Evolutionary conservation across 768 basidiomycete genomes (phyloP).

Genomic region (Dacryopinax spathularia): DNA sequence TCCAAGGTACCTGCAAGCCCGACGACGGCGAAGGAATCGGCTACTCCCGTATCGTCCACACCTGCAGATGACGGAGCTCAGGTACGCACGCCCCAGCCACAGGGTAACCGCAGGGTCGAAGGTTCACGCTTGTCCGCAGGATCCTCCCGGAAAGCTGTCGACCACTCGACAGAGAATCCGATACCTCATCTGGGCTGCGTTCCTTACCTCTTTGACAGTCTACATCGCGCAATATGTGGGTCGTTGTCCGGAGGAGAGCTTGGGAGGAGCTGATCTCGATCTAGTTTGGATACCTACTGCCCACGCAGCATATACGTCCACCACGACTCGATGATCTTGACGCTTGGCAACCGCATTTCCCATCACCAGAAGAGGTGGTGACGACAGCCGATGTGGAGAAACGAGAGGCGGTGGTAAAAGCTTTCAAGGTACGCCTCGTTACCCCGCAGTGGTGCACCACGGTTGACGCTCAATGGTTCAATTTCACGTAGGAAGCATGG

Average conservation of each 20-base stretch:
- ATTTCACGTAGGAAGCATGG: constrained; percentile 61
- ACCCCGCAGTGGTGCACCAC: constrained; percentile 7
- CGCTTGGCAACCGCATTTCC: not conserved
- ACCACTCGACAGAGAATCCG: not conserved
- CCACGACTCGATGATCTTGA: not conserved
- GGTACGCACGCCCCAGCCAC: not conserved
- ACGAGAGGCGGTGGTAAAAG: constrained; percentile 56
- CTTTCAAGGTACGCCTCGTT: constrained; percentile 50
- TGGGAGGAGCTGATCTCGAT: not conserved
- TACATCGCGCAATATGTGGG: not conserved
- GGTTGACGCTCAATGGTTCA: constrained; percentile 9
- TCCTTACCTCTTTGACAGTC: not conserved
- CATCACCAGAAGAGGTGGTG: not conserved
- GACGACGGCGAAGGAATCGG: not conserved
- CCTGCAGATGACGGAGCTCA: not conserved
- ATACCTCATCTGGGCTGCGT: not conserved
- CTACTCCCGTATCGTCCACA: not conserved
- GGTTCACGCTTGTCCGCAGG: not conserved
- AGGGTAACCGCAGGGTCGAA: not conserved
- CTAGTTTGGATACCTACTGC: not conserved
- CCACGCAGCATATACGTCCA: not conserved
- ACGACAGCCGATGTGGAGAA: constrained; percentile 41
- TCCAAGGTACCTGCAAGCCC: not conserved
- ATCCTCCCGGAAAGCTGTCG: not conserved
- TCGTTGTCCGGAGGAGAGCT: not conserved